phyloP scores from a whole-genome alignment of 495 filamentous ascomycete genomes.

The Xylaria flabelliformis region DNA sequence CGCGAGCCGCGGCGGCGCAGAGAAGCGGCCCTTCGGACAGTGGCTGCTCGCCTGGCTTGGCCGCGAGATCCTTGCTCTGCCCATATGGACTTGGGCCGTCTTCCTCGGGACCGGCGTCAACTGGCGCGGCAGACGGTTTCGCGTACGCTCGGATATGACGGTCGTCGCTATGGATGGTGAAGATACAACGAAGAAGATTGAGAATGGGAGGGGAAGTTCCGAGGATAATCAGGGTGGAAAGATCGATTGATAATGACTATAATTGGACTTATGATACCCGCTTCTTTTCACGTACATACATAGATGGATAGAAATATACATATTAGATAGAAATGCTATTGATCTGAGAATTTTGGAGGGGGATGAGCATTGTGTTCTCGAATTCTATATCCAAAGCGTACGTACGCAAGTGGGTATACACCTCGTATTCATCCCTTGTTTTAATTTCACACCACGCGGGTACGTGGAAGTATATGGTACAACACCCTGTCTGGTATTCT shows the following conservation, averaged over 20 bases:
- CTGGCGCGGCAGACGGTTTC: constrained; percentile 85
- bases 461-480: background rate
- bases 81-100: constrained; percentile 88
- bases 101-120: constrained; percentile 81
- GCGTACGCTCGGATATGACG: constrained; percentile 83
- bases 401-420: background rate
- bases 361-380: background rate
- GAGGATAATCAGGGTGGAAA: constrained; percentile 28
- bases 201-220: constrained; percentile 12
- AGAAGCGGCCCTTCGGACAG: constrained; percentile 63
- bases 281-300: background rate
- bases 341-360: background rate
- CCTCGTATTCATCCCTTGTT: background rate
- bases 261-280: background rate
- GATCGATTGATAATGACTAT: constrained; percentile 31
- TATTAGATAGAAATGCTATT: background rate
- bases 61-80: constrained; percentile 79
- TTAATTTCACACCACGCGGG: background rate
- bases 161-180: constrained; percentile 58
- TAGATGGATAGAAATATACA: constrained; percentile 8
- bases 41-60: constrained; percentile 89
- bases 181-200: background rate
- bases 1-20: constrained; percentile 43
- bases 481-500: background rate
- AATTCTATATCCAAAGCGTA: background rate